These are phyloP conservation scores for Secale cereale DNA, from an alignment of 176 grass and related monocot genomes.

Conservation along the genomic window DNA sequence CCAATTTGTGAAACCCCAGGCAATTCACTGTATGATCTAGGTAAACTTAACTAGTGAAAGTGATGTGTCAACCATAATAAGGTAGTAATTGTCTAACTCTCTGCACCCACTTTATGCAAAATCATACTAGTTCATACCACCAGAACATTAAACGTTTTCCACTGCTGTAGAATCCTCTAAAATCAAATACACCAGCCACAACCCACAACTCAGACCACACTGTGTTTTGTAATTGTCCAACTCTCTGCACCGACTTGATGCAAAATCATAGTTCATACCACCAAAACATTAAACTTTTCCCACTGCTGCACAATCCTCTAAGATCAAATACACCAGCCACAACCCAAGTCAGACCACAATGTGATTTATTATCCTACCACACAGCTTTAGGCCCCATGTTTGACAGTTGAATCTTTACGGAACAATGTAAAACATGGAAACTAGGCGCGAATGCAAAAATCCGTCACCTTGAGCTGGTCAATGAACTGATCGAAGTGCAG, in stretches of 20 bases:
- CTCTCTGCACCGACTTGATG: background rate
- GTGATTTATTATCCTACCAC: background rate
- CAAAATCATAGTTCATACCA: background rate
- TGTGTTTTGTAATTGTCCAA: background rate
- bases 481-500: conserved; percentile 67
- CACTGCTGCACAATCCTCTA: background rate
- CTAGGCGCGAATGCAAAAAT: background rate
- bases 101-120: background rate
- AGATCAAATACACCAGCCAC: background rate
- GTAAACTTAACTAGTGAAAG: background rate
- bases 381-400: background rate
- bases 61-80: background rate
- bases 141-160: background rate
- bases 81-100: background rate
- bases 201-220: background rate
- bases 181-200: background rate
- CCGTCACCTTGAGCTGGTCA: conserved; percentile 64
- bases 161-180: background rate
- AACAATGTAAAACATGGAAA: background rate
- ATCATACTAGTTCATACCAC: background rate
- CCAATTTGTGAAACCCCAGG: background rate
- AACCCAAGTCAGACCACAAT: background rate
- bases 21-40: background rate
- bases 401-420: background rate
- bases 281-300: background rate